Percentiles rank a stretch among this genome's conserved stretches.
phyloP scores from a whole-genome alignment of 1,284 basidiomycete species.

The Stygiomarasmius scandens region DNA sequence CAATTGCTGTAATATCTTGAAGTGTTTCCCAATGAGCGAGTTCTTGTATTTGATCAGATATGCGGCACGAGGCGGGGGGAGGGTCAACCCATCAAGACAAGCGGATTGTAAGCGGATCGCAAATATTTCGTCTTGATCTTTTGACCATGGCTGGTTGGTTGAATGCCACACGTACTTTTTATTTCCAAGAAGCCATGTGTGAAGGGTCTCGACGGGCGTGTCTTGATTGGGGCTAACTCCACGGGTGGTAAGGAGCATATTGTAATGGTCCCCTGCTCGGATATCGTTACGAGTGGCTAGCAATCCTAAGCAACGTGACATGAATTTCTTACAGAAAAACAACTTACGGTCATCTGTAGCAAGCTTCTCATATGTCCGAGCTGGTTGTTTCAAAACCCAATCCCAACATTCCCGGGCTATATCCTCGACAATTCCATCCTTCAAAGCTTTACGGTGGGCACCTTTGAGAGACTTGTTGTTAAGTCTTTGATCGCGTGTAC shows the following conservation, averaged over 20 bases:
- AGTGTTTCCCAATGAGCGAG: constrained; percentile 41
- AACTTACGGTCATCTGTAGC: constrained; percentile 20
- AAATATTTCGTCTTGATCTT: constrained; percentile 23
- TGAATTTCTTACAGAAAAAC: background rate
- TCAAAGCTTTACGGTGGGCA: background rate
- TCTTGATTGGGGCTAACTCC: constrained; percentile 30
- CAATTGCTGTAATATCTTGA: constrained; percentile 39
- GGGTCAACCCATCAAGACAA: constrained; percentile 30
- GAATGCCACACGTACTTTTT: constrained; percentile 42
- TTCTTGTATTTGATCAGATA: constrained; percentile 43
- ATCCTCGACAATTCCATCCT: background rate
- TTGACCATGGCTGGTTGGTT: constrained; percentile 24
- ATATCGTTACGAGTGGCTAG: constrained; percentile 1
- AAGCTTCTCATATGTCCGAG: constrained; percentile 11
- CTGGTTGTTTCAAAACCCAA: constrained; percentile 22
- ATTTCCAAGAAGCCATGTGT: constrained; percentile 39
- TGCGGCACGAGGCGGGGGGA: constrained; percentile 31
- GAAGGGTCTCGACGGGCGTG: constrained; percentile 41
- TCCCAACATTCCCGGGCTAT: constrained; percentile 14
- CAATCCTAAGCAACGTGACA: background rate
- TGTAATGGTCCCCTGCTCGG: constrained; percentile 12
- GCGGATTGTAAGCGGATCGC: constrained; percentile 30
- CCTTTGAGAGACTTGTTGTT: background rate
- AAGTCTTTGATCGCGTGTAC: background rate
- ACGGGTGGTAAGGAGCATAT: background rate